These are phyloP conservation scores for Annulohypoxylon stygium DNA, from an alignment of 495 filamentous ascomycete genomes.

Conservation along the genomic window DNA sequence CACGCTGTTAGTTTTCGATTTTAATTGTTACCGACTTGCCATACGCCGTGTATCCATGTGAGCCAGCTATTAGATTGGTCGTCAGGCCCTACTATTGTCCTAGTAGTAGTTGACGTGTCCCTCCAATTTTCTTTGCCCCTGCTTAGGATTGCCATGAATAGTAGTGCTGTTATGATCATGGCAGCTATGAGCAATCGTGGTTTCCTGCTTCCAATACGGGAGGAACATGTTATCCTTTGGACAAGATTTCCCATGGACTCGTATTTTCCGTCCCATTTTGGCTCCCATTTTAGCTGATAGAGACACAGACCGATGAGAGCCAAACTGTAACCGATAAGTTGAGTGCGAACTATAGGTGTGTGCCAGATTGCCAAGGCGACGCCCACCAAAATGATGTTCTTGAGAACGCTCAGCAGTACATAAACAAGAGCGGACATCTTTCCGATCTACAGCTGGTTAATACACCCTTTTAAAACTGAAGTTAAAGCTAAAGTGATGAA, in stretches of 20 bases:
- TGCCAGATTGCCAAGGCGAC: constrained; percentile 75
- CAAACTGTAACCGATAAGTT: constrained; percentile 74
- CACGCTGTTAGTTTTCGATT: background rate
- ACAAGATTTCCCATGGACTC: constrained; percentile 68
- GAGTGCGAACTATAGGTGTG: constrained; percentile 69
- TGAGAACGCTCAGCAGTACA: constrained; percentile 80
- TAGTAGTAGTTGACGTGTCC: background rate
- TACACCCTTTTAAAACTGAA: background rate
- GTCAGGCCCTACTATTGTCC: constrained; percentile 10
- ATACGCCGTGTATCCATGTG: constrained; percentile 30
- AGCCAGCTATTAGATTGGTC: constrained; percentile 23
- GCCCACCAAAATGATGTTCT: constrained; percentile 79
- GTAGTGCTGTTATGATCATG: constrained; percentile 5
- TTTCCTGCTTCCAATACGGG: constrained; percentile 4
- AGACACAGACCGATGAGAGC: constrained; percentile 74
- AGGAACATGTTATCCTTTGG: constrained; percentile 71
- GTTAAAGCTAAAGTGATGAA: background rate
- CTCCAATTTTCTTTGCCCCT: background rate
- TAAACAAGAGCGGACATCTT: constrained; percentile 82
- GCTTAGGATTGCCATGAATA: constrained; percentile 3
- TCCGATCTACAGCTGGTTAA: constrained; percentile 70
- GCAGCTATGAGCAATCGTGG: constrained; percentile 19
- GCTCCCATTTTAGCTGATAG: constrained; percentile 75
- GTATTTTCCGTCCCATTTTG: constrained; percentile 76
- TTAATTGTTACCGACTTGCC: constrained; percentile 15